Conservation (phyloP, 1,284 basidiomycete genomes). For the Rhodotorula sp. region DNA sequence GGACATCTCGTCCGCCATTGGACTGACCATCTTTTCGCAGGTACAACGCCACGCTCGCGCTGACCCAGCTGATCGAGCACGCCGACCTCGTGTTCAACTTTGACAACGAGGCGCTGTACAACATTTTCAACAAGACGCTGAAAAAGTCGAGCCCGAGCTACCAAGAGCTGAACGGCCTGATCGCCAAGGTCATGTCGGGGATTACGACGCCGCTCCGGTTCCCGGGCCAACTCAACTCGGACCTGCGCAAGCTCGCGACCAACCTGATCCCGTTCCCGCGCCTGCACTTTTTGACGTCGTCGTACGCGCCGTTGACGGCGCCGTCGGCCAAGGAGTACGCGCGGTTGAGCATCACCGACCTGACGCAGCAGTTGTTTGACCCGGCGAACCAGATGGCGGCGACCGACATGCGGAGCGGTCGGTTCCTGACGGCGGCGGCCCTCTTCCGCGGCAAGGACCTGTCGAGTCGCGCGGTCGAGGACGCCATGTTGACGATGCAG, state of each 20-base stretch:
- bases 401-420: constrained; percentile 69
- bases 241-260: constrained; percentile 87
- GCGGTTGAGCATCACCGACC: constrained; percentile 61
- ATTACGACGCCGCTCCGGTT: constrained; percentile 86
- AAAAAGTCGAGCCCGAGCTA: constrained; percentile 53
- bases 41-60: constrained; percentile 88
- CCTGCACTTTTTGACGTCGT: constrained; percentile 86
- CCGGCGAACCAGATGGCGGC: constrained; percentile 76
- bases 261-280: constrained; percentile 93
- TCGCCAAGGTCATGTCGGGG: constrained; percentile 71
- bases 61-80: constrained; percentile 89
- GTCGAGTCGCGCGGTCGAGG: constrained; percentile 70
- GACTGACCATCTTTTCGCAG: no score
- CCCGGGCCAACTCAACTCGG: constrained; percentile 73
- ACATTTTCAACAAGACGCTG: constrained; percentile 65
- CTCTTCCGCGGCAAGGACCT: constrained; percentile 74
- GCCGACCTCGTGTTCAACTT: constrained; percentile 86
- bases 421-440: constrained; percentile 78
- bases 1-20: no score
- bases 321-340: constrained; percentile 63
- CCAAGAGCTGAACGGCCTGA: constrained; percentile 71
- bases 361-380: constrained; percentile 67
- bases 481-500: constrained; percentile 42
- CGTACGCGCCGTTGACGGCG: constrained; percentile 77
- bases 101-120: constrained; percentile 84